Evolutionary conservation across 2,329 filamentous ascomycete genomes (phyloP), one percentile per base, ranked within the genome.

Genomic region (Arthroderma sp.): DNA sequence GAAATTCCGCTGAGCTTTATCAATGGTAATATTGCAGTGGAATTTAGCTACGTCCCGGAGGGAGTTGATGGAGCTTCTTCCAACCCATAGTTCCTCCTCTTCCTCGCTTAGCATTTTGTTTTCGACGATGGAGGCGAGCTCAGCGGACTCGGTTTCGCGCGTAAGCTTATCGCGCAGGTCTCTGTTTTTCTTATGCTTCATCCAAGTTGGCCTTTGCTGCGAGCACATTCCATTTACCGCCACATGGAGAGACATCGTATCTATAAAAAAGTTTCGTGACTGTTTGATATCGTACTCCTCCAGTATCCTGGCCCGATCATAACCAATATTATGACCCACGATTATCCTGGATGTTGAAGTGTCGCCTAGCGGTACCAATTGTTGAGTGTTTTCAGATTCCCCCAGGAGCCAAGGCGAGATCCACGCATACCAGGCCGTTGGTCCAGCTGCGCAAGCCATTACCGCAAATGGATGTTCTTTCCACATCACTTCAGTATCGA

Each of bases 201-300:
- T 90, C 93, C 93, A 98, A 0, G 88, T 95, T 7, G 94, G 93
- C 54, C 93, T 82, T 71, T 98, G 93, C 63, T 87, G 85, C 21
- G 93, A 97, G 72, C 93, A 98, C 93, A 98, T 98, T 61, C 93
- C 93, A 68, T 98, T 98, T 23, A 95, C 91, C 1, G 94, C 94
- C 6, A 95, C 91, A 69, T 98, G 93, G 19, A 98, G 76, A 1
- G 91, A 97, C 93, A 98, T 98, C 31, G 93, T 98, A 69, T 98
- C 93, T 55, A 98, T 73, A 68, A 95, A 98, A 44, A 82, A 86
- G 64, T 90, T 97, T 39, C 83, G 82, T 0, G 88, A 86, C 70
- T 96, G 91, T 56, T 82, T 77, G 41, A 97, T 72, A 65, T 85
- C 80, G 69, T 98, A 98, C 69, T 98, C 93, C 68, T 98, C 93